Base-by-base conservation (phyloP, 1,284 basidiomycete genomes). In the Quambalaria eucalypti region DNA sequence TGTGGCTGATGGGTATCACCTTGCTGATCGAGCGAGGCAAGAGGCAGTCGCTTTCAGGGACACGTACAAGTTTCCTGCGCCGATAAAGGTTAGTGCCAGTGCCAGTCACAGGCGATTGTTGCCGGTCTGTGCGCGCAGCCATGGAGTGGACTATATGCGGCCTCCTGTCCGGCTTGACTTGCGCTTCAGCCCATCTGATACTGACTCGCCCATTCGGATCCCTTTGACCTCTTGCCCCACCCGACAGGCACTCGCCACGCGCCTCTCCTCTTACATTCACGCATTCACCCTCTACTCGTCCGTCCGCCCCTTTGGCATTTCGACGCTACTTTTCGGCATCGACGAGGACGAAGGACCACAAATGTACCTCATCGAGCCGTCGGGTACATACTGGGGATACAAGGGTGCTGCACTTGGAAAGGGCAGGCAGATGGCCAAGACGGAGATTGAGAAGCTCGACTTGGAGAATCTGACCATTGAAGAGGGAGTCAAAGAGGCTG, bases 221-320 rank as follows among this genome's bases (percentile, higher is more conserved):
- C 39, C 8, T 42, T 12, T 7, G 21, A 9, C 39, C 9, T 14
- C 21, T 8, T 7, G 10, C 12, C 38, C 39, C 30, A 40, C 52
- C n/a, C 46, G 55, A 2, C 68, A 95, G 88, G 80, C 82, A 48
- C 78, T 97, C 42, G 84, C 87, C 50, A 87, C 90, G 73, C 87
- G 92, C 56, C 74, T 98, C 44, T 87, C 88, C 0, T 82, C 85
- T 36, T 96, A 91, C 76, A 86, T 90, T 2, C 95, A 98, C 78
- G 86, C 87, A 21, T 98, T 96, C 79, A 98, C 95, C 7, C 85
- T 96, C 51, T 97, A 98, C 78, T 96, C 92, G 0, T 96, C 92
- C 25, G 95, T 98, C 30, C 85, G 95, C 26, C 95, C 95, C 0
- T 98, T 98, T 67, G 95, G 95, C 14, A 85, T 93, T 65, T 90